Percentiles rank a stretch among this genome's conserved stretches.
Conservation (phyloP, 306 rosid species). For the Pterocarpus macrocarpus region DNA sequence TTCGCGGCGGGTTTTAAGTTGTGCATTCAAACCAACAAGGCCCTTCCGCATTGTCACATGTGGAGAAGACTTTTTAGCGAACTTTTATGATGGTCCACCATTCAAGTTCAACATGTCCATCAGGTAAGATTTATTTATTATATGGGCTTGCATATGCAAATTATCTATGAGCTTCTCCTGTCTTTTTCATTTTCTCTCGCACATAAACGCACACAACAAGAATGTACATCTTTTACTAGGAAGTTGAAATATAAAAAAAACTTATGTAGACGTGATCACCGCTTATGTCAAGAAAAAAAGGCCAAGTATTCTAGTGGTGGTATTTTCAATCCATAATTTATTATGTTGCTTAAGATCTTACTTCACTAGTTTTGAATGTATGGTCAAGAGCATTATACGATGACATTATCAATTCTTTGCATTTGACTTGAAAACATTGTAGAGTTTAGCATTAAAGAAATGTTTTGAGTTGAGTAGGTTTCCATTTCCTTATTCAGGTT, state of each 20-base stretch:
- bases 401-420: slow-evolving; percentile 28
- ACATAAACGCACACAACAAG: background rate
- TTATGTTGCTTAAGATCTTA: background rate
- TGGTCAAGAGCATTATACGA: background rate
- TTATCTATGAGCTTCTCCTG: slow-evolving; percentile 14
- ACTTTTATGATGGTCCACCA: slow-evolving; percentile 96
- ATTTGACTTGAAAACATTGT: slow-evolving; percentile 22
- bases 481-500: slow-evolving; percentile 53
- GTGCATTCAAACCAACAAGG: slow-evolving; percentile 90
- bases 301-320: background rate
- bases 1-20: slow-evolving; percentile 87
- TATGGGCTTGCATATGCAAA: slow-evolving; percentile 6
- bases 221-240: background rate
- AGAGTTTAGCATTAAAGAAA: slow-evolving; percentile 30
- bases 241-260: background rate
- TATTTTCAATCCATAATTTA: background rate
- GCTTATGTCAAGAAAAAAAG: background rate
- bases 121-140: slow-evolving; percentile 61
- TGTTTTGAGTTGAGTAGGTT: slow-evolving; percentile 53
- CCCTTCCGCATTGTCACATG: slow-evolving; percentile 94
- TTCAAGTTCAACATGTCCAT: slow-evolving; percentile 85
- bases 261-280: background rate
- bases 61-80: slow-evolving; percentile 92
- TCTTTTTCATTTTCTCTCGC: slow-evolving; percentile 7
- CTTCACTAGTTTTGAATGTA: background rate